phyloP scores from a whole-genome alignment of 31 red algal genomes.

The Porphyra umbilicalis region DNA sequence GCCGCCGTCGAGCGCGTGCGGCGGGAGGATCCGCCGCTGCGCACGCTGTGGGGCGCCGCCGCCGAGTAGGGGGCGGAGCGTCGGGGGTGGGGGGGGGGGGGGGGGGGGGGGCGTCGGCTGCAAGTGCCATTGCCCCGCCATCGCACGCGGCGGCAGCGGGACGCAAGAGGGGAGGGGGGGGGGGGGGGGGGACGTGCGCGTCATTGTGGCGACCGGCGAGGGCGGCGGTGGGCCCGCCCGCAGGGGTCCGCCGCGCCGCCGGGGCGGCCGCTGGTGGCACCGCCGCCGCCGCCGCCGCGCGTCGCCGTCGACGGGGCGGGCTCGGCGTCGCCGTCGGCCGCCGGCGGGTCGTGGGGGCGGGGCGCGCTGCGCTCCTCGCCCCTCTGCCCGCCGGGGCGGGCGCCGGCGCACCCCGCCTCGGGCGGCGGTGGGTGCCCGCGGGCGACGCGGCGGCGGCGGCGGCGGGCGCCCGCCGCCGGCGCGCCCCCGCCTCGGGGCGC shows the following conservation, averaged over 20 bases:
- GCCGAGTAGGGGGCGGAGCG: slow-evolving; percentile 2
- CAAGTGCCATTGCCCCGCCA: slow-evolving; percentile 2
- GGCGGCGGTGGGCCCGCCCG: no score
- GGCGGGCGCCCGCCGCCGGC: background rate
- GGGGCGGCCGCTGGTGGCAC: background rate
- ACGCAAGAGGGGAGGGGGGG: no score
- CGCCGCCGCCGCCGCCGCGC: slow-evolving; percentile 5
- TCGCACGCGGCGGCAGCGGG: background rate
- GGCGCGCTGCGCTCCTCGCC: background rate
- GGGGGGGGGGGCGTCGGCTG: background rate
- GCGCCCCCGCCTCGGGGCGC: background rate
- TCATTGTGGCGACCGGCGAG: no score
- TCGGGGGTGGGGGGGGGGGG: no score
- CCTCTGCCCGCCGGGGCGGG: background rate
- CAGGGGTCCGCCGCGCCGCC: no score
- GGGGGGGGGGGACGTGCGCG: no score
- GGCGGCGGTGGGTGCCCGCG: background rate
- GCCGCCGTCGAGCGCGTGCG: slow-evolving; percentile 9
- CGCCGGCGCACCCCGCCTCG: background rate
- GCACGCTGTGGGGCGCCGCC: slow-evolving; percentile 1
- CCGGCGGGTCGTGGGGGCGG: slow-evolving; percentile 17
- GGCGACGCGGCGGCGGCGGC: background rate
- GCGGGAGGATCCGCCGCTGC: background rate
- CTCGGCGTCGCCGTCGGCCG: slow-evolving; percentile 11
- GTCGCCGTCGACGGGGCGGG: slow-evolving; percentile 5